Conservation (phyloP, 169 alveolate genomes). For the Babesia microti region DNA sequence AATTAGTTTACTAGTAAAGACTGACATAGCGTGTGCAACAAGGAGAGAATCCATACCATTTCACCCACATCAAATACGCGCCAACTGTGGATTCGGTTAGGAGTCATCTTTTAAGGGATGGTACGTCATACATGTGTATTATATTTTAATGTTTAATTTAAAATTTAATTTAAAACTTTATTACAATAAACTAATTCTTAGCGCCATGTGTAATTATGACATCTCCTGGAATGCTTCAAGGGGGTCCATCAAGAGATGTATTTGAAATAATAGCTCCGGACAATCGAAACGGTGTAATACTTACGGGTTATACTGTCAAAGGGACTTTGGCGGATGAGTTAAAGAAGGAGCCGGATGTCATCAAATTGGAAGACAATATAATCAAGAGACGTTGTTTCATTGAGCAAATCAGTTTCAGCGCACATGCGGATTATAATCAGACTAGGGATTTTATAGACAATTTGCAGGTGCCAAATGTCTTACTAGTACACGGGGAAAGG, state of each 20-base stretch:
- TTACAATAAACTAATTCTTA: constrained; percentile 4
- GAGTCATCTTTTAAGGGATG: constrained; percentile 44
- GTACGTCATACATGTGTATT: constrained; percentile 5
- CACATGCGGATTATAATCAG: constrained; percentile 88
- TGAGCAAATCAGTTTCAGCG: constrained; percentile 86
- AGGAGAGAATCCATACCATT: constrained; percentile 85
- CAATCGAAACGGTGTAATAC: constrained; percentile 82
- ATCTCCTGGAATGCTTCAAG: constrained; percentile 97
- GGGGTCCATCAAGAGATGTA: constrained; percentile 87
- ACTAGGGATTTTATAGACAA: constrained; percentile 84
- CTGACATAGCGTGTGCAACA: constrained; percentile 41
- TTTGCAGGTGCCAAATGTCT: constrained; percentile 84
- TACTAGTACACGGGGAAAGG: constrained; percentile 91
- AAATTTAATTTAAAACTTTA: constrained; percentile 1
- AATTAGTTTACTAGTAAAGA: constrained; percentile 1
- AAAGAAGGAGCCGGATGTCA: constrained; percentile 78
- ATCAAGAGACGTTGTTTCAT: constrained; percentile 77
- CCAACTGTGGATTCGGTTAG: constrained; percentile 54
- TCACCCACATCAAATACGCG: constrained; percentile 74
- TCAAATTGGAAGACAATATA: constrained; percentile 67
- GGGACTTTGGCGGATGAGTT: constrained; percentile 94
- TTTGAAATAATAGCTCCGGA: constrained; percentile 92
- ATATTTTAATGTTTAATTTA: neutral
- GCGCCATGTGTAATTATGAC: constrained; percentile 95
- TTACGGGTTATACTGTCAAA: constrained; percentile 95